Base-by-base conservation (phyloP, 2,329 filamentous ascomycete genomes). In the Neofusicoccum laricinum region DNA sequence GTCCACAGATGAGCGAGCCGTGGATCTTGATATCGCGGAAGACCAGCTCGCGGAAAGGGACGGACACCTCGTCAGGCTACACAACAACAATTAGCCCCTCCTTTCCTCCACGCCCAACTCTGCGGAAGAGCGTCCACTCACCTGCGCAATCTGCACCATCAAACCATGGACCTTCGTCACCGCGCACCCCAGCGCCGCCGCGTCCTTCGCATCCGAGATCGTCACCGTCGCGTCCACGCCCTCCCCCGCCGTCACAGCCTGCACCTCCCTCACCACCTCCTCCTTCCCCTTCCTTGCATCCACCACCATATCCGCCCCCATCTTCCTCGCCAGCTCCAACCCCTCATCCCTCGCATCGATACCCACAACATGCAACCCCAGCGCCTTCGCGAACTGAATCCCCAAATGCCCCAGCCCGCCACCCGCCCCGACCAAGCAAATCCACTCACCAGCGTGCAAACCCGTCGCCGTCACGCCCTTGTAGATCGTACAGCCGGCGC, bases 161-260 rank as follows among this genome's bases (percentile, higher is more conserved):
- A 76, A 80, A 2, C 85, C 85, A 69, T 88, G 86, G 80, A 84
- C 86, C 69, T 79, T 82, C 0, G 86, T 88, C 0, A 86, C 75
- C 0, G 84, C 85, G 61, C 82, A 85, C 0, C 79, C 81, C 21
- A 81, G 72, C 4, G 79, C 84, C 45, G 84, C 81, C 2, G 85
- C 81, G 0, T 73, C 74, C 1, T 76, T 71, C 17, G 83, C 81
- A 66, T 88, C 85, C n/a, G 80, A 80, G 0, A 88, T 71, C 53
- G 82, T 83, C 12, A 88, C 71, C 0, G 85, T 81, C 1, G 81
- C 81, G 63, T 85, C 80, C 0, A 80, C 85, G 0, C 85, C 83
- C 8, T 73, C 65, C 1, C 80, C 82, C 10, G 77, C 78, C 0
- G 84, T 87, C 0, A 80, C 77, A 10, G 72, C 75, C 43, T 80